Base-by-base conservation (phyloP, 768 basidiomycete species). In the Pulveroboletus ravenelii region DNA sequence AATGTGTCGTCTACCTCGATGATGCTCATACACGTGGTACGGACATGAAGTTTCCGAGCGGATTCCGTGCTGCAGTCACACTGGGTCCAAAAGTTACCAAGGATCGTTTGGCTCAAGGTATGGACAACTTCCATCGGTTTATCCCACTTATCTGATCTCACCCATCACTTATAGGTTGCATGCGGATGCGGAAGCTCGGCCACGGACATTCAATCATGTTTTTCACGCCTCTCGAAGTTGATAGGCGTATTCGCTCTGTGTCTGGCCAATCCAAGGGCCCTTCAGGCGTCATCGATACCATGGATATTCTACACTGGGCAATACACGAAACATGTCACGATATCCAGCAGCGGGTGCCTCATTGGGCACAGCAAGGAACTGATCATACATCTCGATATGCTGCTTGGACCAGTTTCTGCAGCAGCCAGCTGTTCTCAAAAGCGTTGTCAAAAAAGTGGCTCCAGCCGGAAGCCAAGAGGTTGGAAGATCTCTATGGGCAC, bases 101-200 rank as follows among this genome's bases (percentile, higher is more conserved):
- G 45, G 71, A 72, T 40, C 64, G 68, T 17, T 43, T 72, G 6
- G 40, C 58, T 3, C 72, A 73, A 56, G 72, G 71, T 70, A 45
- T 25, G 64, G 42, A 10, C 5, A 6, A 3, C 8, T 3, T 36
- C 6, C 13, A 8, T 13, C 2, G 17, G 13, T 31, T 20, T 9
- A 12, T 8, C 14, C 13, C 17, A 13, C 29, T 8, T n/a, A 39
- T 40, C 43, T 57, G 4, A 62, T 14, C 31, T 32, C 10, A 14
- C 23, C n/a, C 9, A 2, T 17, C 10, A 2, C n/a, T 1, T 61
- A 62, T 12, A 78, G 78, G 76, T 5, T 79, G 78, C 45, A 80
- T 79, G 79, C 68, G 78, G 9, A 78, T 80, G 78, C 69, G 79
- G 13, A 70, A 71, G 54, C 69, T 80, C 0, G 79, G 78, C 12